Evolutionary conservation across 1,139 yeast genomes (phyloP).

Genomic region (Debaryomycetaceae sp.): DNA sequence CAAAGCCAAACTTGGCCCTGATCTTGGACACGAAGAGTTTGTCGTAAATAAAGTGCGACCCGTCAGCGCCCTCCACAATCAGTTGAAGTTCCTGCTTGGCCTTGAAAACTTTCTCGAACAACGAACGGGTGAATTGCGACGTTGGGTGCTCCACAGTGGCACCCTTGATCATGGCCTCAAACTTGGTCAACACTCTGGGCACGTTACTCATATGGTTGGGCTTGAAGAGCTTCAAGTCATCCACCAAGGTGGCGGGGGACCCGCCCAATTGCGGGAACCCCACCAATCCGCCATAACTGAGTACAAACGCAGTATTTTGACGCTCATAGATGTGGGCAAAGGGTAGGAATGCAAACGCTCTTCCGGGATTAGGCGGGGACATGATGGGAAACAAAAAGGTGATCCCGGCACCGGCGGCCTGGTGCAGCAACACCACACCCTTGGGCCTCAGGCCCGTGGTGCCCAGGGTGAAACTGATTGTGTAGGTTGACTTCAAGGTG

Average conservation of each 20-base stretch:
- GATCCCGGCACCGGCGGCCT: slow-evolving; percentile 24
- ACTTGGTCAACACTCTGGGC: slow-evolving; percentile 61
- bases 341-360: slow-evolving; percentile 46
- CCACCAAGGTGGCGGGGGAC: slow-evolving; percentile 44
- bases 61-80: slow-evolving; percentile 23
- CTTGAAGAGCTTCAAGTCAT: slow-evolving; percentile 51
- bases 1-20: slow-evolving; percentile 35
- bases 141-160: slow-evolving; percentile 23
- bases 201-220: slow-evolving; percentile 56
- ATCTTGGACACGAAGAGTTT: slow-evolving; percentile 14
- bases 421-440: slow-evolving; percentile 33
- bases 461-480: slow-evolving; percentile 33
- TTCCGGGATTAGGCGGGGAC: slow-evolving; percentile 10
- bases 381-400: slow-evolving; percentile 14
- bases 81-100: slow-evolving; percentile 31
- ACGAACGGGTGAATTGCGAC: slow-evolving; percentile 14
- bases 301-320: slow-evolving; percentile 25
- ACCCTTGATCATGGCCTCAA: slow-evolving; percentile 49
- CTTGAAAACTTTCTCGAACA: slow-evolving; percentile 17
- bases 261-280: slow-evolving; percentile 45
- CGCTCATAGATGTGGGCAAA: slow-evolving; percentile 50
- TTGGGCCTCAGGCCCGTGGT: slow-evolving; percentile 37
- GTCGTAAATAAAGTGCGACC: slow-evolving; percentile 30
- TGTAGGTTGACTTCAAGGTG: slow-evolving; percentile 19
- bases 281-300: slow-evolving; percentile 32